phyloP scores from a whole-genome alignment of 805 yeast species.

The Metschnikowia lochheadii region DNA sequence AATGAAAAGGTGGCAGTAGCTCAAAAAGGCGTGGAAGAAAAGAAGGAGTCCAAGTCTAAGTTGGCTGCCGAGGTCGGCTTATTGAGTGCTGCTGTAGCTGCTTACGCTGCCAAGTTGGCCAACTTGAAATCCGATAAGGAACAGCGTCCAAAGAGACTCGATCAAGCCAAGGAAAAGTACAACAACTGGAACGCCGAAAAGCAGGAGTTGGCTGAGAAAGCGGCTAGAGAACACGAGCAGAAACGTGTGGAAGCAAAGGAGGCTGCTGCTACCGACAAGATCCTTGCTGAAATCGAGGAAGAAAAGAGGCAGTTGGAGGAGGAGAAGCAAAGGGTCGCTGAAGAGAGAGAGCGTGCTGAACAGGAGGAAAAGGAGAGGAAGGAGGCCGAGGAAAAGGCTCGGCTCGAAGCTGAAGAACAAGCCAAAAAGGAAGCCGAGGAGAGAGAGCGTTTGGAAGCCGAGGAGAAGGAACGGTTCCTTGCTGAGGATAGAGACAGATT shows the following conservation, averaged over 20 bases:
- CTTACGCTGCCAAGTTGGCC: conserved; percentile 42
- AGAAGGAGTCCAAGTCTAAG: conserved; percentile 34
- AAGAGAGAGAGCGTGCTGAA: conserved; percentile 13
- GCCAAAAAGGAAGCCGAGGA: conserved; percentile 25
- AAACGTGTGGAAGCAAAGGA: conserved; percentile 36
- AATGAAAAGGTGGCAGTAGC: conserved; percentile 34
- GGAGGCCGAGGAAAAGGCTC: conserved; percentile 11
- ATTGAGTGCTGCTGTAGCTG: conserved; percentile 39
- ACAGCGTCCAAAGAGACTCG: conserved; percentile 31
- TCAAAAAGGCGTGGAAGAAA: conserved; percentile 33
- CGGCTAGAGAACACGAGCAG: conserved; percentile 18
- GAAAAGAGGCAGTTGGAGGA: conserved; percentile 14
- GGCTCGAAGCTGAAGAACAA: conserved; percentile 12
- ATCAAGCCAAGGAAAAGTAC: conserved; percentile 39
- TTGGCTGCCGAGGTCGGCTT: conserved; percentile 43
- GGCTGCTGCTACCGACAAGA: conserved; percentile 18
- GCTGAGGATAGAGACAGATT: conserved; percentile 12
- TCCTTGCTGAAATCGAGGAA: conserved; percentile 14
- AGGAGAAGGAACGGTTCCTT: conserved; percentile 5
- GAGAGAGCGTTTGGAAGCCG: conserved; percentile 22
- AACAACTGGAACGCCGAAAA: conserved; percentile 44
- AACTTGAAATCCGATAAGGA: conserved; percentile 37
- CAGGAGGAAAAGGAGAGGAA: conserved; percentile 12
- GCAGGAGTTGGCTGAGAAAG: conserved; percentile 36
- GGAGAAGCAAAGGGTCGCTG: conserved; percentile 13